These are phyloP conservation scores for Boletus coccyginus DNA, from an alignment of 768 basidiomycete species.

Conservation along the genomic window DNA sequence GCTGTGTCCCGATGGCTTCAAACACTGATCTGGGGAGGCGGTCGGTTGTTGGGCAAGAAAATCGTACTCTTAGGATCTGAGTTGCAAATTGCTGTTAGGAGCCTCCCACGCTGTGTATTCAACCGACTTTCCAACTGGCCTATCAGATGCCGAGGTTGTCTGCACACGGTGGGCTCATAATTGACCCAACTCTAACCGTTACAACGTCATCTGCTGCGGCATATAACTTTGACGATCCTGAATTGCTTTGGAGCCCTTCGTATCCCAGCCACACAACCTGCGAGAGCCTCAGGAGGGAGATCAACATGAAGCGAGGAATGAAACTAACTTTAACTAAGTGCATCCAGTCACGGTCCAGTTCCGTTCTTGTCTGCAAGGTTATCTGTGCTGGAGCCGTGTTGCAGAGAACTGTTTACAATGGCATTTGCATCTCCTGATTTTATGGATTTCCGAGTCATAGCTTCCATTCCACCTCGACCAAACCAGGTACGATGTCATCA, in stretches of 20 bases:
- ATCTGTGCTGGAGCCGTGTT: not conserved
- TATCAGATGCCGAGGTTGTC: too few species aligned
- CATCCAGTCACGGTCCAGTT: conserved; percentile 6
- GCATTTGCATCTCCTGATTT: conserved; percentile 65
- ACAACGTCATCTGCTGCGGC: conserved; percentile 9
- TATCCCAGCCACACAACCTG: conserved; percentile 43
- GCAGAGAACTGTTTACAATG: conserved; percentile 57
- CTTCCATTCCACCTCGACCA: conserved; percentile 49
- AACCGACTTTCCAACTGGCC: too few species aligned
- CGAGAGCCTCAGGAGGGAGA: conserved; percentile 52
- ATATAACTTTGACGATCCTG: conserved; percentile 38
- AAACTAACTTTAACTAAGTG: conserved; percentile 37
- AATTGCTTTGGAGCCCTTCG: conserved; percentile 50
- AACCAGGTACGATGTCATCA: conserved; percentile 37
- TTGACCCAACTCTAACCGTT: too few species aligned
- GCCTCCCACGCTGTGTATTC: too few species aligned
- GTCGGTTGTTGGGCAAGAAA: too few species aligned
- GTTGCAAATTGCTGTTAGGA: too few species aligned
- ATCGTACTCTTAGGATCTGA: too few species aligned
- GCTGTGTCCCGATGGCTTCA: too few species aligned
- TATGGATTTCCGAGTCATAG: conserved; percentile 47
- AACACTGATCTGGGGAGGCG: too few species aligned
- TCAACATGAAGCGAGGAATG: conserved; percentile 63
- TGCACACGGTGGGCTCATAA: too few species aligned
- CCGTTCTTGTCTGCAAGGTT: not conserved